Percentiles rank a stretch among this genome's conserved stretches.
phyloP scores from a whole-genome alignment of 2,329 filamentous ascomycete genomes.

The Exserohilum rostratum region DNA sequence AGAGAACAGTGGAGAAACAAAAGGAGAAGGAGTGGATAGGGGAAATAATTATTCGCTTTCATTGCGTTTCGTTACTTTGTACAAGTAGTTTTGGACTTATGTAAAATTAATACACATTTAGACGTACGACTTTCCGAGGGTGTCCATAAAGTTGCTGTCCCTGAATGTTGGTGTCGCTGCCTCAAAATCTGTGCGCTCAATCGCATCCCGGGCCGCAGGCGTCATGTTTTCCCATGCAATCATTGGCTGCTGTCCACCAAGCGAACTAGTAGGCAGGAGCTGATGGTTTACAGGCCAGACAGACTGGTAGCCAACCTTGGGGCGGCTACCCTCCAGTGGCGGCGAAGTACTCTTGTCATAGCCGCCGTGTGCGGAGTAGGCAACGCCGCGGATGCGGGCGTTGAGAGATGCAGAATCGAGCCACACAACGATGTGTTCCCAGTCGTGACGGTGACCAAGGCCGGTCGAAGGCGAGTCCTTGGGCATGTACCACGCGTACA shows the following conservation, averaged over 20 bases:
- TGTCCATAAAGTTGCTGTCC: constrained; percentile 54
- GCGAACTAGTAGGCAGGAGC: constrained; percentile 49
- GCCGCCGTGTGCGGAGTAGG: constrained; percentile 57
- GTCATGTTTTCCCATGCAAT: constrained; percentile 59
- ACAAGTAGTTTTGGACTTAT: too few species aligned
- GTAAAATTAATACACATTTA: neutral
- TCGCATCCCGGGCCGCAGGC: constrained; percentile 49
- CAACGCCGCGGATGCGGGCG: constrained; percentile 57
- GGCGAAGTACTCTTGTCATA: constrained; percentile 49
- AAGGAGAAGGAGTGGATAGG: too few species aligned
- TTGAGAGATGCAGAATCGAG: constrained; percentile 49
- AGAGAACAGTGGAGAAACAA: too few species aligned
- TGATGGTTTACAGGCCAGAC: constrained; percentile 58
- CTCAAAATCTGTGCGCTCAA: constrained; percentile 56
- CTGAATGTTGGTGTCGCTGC: constrained; percentile 56
- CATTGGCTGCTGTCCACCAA: constrained; percentile 55
- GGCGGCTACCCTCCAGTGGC: constrained; percentile 49
- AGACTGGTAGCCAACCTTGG: constrained; percentile 58
- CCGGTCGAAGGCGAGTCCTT: constrained; percentile 55
- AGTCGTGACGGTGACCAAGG: constrained; percentile 62
- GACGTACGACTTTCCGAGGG: constrained; percentile 47
- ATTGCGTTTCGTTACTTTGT: too few species aligned
- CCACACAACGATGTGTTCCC: constrained; percentile 63
- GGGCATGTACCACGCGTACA: constrained; percentile 61
- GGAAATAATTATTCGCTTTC: too few species aligned